Conservation (phyloP, 805 yeast genomes). For the Candida nitratophila region DNA sequence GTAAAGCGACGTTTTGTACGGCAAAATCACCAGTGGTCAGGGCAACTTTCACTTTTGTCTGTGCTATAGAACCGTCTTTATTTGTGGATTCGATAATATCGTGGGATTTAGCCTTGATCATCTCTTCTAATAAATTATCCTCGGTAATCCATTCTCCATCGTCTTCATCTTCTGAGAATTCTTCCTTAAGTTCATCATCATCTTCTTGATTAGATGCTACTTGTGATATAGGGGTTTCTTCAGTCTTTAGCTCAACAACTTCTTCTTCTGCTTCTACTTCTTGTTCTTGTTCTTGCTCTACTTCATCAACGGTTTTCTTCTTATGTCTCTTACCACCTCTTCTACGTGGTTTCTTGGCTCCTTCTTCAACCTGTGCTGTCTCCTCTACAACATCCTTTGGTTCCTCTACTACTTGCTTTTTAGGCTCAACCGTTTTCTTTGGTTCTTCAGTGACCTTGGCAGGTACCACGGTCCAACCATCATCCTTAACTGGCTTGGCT, state of each 20-base stretch:
- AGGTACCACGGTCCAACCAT: conserved; percentile 6
- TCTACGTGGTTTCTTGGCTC: conserved; percentile 38
- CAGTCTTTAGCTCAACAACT: conserved; percentile 4
- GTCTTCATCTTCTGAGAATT: conserved; percentile 67
- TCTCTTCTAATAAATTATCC: conserved; percentile 67
- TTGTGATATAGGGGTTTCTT: no score
- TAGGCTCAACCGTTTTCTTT: background rate
- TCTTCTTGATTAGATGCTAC: no score
- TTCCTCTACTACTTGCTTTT: conserved; percentile 3
- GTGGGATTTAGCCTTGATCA: conserved; percentile 64
- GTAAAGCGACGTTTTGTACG: conserved; percentile 90
- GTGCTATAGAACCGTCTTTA: background rate
- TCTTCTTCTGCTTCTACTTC: conserved; percentile 3
- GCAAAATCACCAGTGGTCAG: conserved; percentile 96
- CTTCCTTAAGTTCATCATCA: conserved; percentile 25
- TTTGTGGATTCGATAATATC: conserved; percentile 33
- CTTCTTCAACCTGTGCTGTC: conserved; percentile 2
- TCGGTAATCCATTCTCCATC: conserved; percentile 91
- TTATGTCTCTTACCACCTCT: conserved; percentile 64
- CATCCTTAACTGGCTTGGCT: conserved; percentile 2
- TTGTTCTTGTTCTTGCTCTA: conserved; percentile 1
- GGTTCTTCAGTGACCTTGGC: background rate
- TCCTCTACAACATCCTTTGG: conserved; percentile 1
- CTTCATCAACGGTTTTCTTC: conserved; percentile 34
- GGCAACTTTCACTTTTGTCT: conserved; percentile 59